These are phyloP conservation scores for Metarhizium rileyi DNA, from an alignment of 2,329 filamentous ascomycete species.

Conservation along the genomic window DNA sequence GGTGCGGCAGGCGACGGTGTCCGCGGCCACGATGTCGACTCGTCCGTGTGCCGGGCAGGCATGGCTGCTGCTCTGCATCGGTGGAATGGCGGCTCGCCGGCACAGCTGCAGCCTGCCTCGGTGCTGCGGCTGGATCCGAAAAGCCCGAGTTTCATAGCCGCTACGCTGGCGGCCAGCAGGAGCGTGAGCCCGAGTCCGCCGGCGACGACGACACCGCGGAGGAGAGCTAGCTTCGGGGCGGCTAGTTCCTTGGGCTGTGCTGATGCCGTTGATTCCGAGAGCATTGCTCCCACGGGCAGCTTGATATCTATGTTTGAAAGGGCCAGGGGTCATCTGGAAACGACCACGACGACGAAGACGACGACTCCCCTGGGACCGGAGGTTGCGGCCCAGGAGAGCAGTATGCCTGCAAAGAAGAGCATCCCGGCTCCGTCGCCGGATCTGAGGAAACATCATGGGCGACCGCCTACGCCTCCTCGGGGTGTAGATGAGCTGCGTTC, in stretches of 20 bases:
- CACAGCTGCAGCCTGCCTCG: not conserved
- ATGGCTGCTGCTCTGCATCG: slow-evolving; percentile 17
- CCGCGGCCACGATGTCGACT: slow-evolving; percentile 7
- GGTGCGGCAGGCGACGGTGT: not conserved
- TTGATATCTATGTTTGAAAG: slow-evolving; percentile 62
- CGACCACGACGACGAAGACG: slow-evolving; percentile 11
- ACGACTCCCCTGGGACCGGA: not conserved
- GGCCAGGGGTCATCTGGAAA: slow-evolving; percentile 21
- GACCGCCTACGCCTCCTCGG: not conserved
- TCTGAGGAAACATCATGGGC: not conserved
- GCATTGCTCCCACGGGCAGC: slow-evolving; percentile 52
- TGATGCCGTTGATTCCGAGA: slow-evolving; percentile 36
- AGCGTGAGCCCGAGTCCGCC: slow-evolving; percentile 30
- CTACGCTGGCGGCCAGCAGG: slow-evolving; percentile 48
- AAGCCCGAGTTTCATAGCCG: slow-evolving; percentile 46
- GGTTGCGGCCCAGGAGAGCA: not conserved
- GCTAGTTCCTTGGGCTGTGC: slow-evolving; percentile 16
- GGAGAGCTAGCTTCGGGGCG: slow-evolving; percentile 20
- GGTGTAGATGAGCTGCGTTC: not conserved
- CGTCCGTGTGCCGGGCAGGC: slow-evolving; percentile 1
- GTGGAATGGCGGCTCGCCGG: slow-evolving; percentile 8
- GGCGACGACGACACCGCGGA: slow-evolving; percentile 14
- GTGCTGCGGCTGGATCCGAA: slow-evolving; percentile 26
- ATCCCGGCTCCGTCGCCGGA: not conserved
- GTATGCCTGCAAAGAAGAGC: not conserved